Percentiles rank a stretch among this genome's conserved stretches.
These are phyloP conservation scores for Ensete ventricosum DNA, from an alignment of 176 grass and related monocot species.

Conservation along the genomic window DNA sequence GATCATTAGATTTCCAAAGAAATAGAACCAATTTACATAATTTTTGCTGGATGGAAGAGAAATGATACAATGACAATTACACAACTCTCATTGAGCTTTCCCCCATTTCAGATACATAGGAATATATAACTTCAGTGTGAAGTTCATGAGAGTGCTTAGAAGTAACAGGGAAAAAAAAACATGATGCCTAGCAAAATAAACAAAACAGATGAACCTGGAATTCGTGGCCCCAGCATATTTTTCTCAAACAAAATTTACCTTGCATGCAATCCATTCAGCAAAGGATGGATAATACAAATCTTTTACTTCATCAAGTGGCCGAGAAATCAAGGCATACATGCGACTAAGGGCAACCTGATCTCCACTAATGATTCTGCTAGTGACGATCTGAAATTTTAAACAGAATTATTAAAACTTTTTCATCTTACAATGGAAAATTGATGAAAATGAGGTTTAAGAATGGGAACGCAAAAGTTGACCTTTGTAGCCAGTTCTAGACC, in stretches of 20 bases:
- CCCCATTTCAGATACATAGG: too few relatives aligned
- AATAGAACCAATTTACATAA: not conserved
- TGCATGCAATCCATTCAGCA: slow-evolving; percentile 97
- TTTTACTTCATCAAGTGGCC: slow-evolving; percentile 69
- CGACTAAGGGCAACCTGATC: slow-evolving; percentile 82
- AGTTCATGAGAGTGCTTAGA: too few relatives aligned
- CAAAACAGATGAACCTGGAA: not conserved
- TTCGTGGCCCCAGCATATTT: not conserved
- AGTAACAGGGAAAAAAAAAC: not conserved
- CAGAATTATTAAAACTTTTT: not conserved
- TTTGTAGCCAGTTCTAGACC: slow-evolving; percentile 89
- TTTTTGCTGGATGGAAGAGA: not conserved
- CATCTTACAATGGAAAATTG: not conserved
- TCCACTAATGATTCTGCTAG: slow-evolving; percentile 74
- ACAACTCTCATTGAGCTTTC: not conserved
- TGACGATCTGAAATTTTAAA: slow-evolving; percentile 64
- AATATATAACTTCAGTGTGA: too few relatives aligned
- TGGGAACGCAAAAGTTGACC: slow-evolving; percentile 1
- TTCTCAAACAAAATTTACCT: slow-evolving; percentile 42
- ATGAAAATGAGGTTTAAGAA: not conserved
- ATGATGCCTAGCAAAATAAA: not conserved
- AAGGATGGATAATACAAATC: slow-evolving; percentile 94
- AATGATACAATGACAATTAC: not conserved
- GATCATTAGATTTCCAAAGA: not conserved
- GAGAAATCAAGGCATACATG: slow-evolving; percentile 74